Base-by-base conservation (phyloP, 1,284 basidiomycete genomes). In the Puccinia coronata region DNA sequence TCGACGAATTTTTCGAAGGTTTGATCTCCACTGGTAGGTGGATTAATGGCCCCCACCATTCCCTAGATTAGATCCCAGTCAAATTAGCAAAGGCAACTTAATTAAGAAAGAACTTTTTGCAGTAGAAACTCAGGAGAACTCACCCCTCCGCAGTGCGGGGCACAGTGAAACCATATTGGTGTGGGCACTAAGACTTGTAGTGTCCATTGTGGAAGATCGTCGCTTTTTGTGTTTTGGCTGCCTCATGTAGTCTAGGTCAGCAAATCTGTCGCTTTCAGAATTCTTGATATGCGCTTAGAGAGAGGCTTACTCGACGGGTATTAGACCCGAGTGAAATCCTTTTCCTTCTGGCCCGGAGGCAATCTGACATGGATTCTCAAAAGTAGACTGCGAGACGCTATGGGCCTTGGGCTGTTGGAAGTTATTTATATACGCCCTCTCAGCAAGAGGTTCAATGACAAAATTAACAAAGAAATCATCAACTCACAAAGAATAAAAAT, bases 31-130 rank as follows among this genome's bases (percentile, higher is more conserved):
- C 65, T 11, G 14, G 36, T 55, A 9, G 49, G 51, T 18, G 77
- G 67, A 63, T 80, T 80, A 55, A 80, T 80, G 11, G 77, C 77
- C 61, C 77, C 77, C 18, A 80, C 77, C 77, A 80, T 80, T 59
- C 77, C 77, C 77, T 80, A 25, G n/a, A 59, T 31, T 53, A 53
- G 14, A 8, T 53, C 51, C 39, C 18, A 25, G 23, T 2, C 55
- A 18, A 16, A 34, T 72, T 25, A 51, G 51, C 18, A n/a, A 11
- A 16, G 28, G 20, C 1, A n/a, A 1, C 31, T 5, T 9, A 39
- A 18, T 23, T 3, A 55, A 41, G 34, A 8, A 11, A 1, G 8
- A 47, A 59, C n/a, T n/a, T 23, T 36, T 34, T 28, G 36, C 20
- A 25, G 25, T 3, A 34, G 4, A 71, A 53, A 53, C 14, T 53